Percentiles rank a stretch among this genome's conserved stretches.
Evolutionary conservation across 2,329 filamentous ascomycete genomes (phyloP).

Genomic region (Pseudopyrenochaeta lycopersici): DNA sequence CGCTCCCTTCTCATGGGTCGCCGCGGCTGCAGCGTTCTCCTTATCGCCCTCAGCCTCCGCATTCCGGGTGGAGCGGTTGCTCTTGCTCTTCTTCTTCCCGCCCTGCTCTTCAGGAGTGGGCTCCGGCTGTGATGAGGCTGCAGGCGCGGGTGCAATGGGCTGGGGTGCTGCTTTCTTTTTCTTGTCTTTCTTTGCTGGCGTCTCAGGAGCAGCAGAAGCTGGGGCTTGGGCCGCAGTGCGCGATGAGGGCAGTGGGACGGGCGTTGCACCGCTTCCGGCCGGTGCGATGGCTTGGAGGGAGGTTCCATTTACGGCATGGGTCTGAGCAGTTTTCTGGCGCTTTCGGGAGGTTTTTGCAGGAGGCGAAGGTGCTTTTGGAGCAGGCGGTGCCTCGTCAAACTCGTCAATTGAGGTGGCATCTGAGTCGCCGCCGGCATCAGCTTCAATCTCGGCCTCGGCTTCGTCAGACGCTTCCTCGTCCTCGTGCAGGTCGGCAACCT

Average conservation of each 20-base stretch:
- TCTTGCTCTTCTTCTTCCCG: constrained; percentile 48
- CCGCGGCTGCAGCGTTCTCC: constrained; percentile 22
- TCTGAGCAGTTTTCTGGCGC: constrained; percentile 45
- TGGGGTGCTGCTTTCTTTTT: constrained; percentile 42
- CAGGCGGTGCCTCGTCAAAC: constrained; percentile 44
- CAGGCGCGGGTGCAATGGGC: constrained; percentile 37
- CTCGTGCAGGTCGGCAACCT: constrained; percentile 55
- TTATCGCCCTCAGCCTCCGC: constrained; percentile 41
- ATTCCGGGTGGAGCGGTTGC: constrained; percentile 42
- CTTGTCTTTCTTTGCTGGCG: constrained; percentile 44
- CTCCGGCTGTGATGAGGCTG: constrained; percentile 31
- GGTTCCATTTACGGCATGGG: constrained; percentile 32
- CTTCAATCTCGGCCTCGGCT: constrained; percentile 42
- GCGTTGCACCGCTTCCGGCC: constrained; percentile 23
- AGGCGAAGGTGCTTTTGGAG: constrained; percentile 45
- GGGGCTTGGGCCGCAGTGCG: constrained; percentile 19
- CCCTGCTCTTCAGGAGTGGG: constrained; percentile 39
- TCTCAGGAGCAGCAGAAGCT: constrained; percentile 24
- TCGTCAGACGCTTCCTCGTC: constrained; percentile 40
- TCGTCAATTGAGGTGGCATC: constrained; percentile 52
- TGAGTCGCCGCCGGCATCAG: constrained; percentile 45
- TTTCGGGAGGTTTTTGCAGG: constrained; percentile 50
- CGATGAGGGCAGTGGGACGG: constrained; percentile 37
- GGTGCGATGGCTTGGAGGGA: constrained; percentile 24
- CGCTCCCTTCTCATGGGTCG: constrained; percentile 5